These are phyloP conservation scores for Fagus crenata DNA, from an alignment of 306 rosid genomes.

Conservation along the genomic window DNA sequence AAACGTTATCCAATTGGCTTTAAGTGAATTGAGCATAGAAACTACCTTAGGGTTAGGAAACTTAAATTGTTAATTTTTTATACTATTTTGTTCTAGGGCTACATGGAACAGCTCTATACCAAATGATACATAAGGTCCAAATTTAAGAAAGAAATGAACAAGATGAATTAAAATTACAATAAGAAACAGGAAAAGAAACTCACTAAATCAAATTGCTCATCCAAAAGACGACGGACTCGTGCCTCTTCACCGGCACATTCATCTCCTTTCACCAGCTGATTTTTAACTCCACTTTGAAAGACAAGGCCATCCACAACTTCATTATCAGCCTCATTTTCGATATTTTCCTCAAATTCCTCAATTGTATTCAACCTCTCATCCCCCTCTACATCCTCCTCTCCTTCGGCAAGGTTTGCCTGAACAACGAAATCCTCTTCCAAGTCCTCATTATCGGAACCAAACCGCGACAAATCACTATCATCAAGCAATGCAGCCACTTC, in stretches of 20 bases:
- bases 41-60: neutral
- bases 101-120: neutral
- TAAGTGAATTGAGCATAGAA: neutral
- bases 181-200: constrained; percentile 30
- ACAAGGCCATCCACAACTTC: constrained; percentile 22
- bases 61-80: neutral
- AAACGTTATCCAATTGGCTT: neutral
- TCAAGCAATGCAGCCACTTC: constrained; percentile 84
- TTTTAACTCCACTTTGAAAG: constrained; percentile 23
- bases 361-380: constrained; percentile 12
- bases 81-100: neutral
- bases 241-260: constrained; percentile 44
- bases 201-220: constrained; percentile 82
- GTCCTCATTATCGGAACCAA: constrained; percentile 85
- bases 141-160: neutral
- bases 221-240: constrained; percentile 64
- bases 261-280: constrained; percentile 11
- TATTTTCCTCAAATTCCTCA: constrained; percentile 25
- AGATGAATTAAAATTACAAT: neutral
- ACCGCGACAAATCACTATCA: constrained; percentile 64
- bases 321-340: constrained; percentile 15
- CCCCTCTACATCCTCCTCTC: constrained; percentile 17
- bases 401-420: constrained; percentile 60
- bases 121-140: neutral
- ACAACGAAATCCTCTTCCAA: constrained; percentile 91